These are phyloP conservation scores for Heliamphora exappendiculata DNA, from an alignment of 148 eudicot genomes.

Conservation along the genomic window DNA sequence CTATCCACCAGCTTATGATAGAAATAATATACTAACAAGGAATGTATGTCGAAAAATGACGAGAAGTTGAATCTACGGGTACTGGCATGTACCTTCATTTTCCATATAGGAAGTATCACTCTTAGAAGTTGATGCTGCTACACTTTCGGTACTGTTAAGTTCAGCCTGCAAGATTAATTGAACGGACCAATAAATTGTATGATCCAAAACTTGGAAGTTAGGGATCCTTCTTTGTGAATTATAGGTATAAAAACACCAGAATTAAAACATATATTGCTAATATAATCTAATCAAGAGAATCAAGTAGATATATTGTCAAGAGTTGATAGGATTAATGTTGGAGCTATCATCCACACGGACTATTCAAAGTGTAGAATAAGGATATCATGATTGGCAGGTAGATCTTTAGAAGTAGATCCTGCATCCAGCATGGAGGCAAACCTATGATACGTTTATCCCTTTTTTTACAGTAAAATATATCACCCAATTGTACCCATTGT, in stretches of 20 bases:
- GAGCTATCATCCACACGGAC: neutral
- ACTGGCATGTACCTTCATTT: conserved; percentile 27
- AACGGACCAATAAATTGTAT: neutral
- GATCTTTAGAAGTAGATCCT: neutral
- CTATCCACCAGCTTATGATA: neutral
- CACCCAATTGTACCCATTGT: neutral
- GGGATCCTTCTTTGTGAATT: neutral
- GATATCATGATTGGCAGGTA: neutral
- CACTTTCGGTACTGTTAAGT: conserved; percentile 34
- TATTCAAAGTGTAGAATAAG: neutral
- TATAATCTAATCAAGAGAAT: neutral
- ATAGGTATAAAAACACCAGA: neutral
- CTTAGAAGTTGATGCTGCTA: conserved; percentile 31
- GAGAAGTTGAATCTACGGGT: conserved; percentile 7
- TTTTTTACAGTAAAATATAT: neutral
- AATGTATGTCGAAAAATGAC: neutral
- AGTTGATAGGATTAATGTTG: neutral
- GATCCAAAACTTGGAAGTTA: neutral
- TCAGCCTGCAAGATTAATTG: conserved; percentile 54
- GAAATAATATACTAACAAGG: neutral
- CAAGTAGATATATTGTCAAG: neutral
- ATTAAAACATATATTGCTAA: neutral
- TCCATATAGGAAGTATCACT: conserved; percentile 28
- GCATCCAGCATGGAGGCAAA: no score
- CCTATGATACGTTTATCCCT: neutral